These are phyloP conservation scores for Penicillium paneum DNA, from an alignment of 2,329 filamentous ascomycete genomes.

Conservation along the genomic window DNA sequence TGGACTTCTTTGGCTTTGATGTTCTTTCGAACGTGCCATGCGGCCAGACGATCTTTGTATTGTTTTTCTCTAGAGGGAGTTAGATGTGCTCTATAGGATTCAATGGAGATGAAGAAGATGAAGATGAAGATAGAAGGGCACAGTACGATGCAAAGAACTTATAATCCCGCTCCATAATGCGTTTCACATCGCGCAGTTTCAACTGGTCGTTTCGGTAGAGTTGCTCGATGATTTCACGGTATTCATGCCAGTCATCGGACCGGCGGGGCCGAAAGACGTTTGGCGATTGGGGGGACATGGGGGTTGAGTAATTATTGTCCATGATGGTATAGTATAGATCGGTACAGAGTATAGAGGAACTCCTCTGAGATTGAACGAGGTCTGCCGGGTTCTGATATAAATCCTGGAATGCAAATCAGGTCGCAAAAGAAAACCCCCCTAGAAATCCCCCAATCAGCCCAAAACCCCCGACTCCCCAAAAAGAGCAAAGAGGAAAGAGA, in stretches of 20 bases:
- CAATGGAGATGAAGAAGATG: conserved; percentile 1
- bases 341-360: too few relatives aligned
- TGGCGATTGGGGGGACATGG: conserved; percentile 12
- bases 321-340: too few relatives aligned
- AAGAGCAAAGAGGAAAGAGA: conserved; percentile 5
- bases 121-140: conserved; percentile 9
- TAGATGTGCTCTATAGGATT: conserved; percentile 15
- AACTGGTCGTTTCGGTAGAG: conserved; percentile 37
- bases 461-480: too few relatives aligned
- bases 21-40: conserved; percentile 39
- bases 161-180: conserved; percentile 37
- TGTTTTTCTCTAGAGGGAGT: conserved; percentile 35
- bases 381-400: background rate
- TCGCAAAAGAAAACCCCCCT: background rate
- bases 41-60: conserved; percentile 39
- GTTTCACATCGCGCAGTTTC: conserved; percentile 37
- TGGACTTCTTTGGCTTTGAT: conserved; percentile 40
- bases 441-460: too few relatives aligned
- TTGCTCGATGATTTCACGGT: conserved; percentile 34
- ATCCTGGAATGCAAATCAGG: conserved; percentile 6
- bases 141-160: conserved; percentile 37
- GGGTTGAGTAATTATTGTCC: conserved; percentile 15
- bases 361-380: too few relatives aligned
- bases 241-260: conserved; percentile 39
- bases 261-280: conserved; percentile 34